Evolutionary conservation across 768 basidiomycete genomes (phyloP).

Genomic region (Rhodosporidiobolus sp.): DNA sequence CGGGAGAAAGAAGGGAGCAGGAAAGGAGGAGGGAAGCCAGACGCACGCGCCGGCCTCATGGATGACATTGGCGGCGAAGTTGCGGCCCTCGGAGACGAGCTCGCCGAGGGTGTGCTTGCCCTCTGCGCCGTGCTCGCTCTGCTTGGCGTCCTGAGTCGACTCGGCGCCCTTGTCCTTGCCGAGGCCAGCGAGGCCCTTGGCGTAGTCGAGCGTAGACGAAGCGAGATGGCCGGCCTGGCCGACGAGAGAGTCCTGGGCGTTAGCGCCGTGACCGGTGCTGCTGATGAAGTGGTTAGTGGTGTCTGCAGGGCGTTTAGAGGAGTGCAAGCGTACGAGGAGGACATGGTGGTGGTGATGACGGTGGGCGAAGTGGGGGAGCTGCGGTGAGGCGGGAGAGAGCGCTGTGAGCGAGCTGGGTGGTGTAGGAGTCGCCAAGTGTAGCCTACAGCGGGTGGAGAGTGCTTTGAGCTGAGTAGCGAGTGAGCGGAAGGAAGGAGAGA

Average conservation of each 20-base stretch:
- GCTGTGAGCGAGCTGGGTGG: too few species aligned
- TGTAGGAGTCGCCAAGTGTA: too few species aligned
- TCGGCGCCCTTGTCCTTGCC: slow-evolving; percentile 24
- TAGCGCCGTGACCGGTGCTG: slow-evolving; percentile 12
- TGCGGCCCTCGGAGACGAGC: slow-evolving; percentile 25
- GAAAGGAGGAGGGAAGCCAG: neutral
- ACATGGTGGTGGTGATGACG: neutral
- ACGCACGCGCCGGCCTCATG: slow-evolving; percentile 21
- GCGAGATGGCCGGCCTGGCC: slow-evolving; percentile 19
- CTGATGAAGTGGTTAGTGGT: slow-evolving; percentile 20
- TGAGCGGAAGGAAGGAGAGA: neutral
- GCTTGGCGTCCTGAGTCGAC: neutral
- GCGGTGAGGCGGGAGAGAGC: neutral
- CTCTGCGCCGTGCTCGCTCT: slow-evolving; percentile 4
- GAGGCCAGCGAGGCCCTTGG: slow-evolving; percentile 16
- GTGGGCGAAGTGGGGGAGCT: neutral
- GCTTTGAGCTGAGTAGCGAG: neutral
- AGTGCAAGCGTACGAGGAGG: too few species aligned
- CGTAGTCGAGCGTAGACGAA: slow-evolving; percentile 23
- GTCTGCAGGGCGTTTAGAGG: too few species aligned
- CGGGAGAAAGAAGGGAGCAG: neutral
- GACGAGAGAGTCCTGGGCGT: slow-evolving; percentile 25
- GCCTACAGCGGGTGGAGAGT: too few species aligned
- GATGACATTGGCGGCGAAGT: slow-evolving; percentile 22
- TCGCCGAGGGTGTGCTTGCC: slow-evolving; percentile 17